These are phyloP conservation scores for Eimeria mitis DNA, from an alignment of 169 alveolate species.

Conservation along the genomic window DNA sequence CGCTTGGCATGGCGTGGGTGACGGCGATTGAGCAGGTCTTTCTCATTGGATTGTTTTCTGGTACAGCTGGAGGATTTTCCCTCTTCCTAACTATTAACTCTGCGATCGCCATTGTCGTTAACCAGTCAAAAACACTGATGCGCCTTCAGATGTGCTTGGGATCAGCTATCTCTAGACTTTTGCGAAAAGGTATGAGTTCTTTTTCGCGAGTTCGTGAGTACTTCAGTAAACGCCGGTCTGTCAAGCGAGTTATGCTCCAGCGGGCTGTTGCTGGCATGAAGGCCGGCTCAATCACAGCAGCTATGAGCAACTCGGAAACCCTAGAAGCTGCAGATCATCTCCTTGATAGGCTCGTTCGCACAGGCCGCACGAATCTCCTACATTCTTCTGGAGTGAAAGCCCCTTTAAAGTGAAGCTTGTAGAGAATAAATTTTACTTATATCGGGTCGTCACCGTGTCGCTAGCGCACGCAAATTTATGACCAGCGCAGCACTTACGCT, in stretches of 20 bases:
- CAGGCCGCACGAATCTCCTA: not conserved
- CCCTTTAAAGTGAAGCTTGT: not conserved
- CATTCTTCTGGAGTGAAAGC: not conserved
- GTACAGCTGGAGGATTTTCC: constrained; percentile 49
- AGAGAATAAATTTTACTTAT: not conserved
- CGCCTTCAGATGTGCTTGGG: constrained; percentile 73
- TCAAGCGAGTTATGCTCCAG: constrained; percentile 58
- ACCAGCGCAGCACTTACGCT: not conserved
- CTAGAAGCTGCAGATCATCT: constrained; percentile 22
- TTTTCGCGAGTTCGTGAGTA: constrained; percentile 63
- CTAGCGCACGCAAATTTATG: not conserved
- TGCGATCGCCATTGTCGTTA: constrained; percentile 23
- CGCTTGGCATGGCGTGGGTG: constrained; percentile 35
- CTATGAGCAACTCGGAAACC: constrained; percentile 29
- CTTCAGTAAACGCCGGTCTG: constrained; percentile 27
- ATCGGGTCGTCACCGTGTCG: not conserved
- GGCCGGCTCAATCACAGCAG: constrained; percentile 43
- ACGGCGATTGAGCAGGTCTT: constrained; percentile 79
- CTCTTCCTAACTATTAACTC: constrained; percentile 36
- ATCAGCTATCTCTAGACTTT: constrained; percentile 39
- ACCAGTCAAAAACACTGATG: constrained; percentile 73
- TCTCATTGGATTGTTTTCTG: constrained; percentile 75
- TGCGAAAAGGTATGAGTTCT: constrained; percentile 19
- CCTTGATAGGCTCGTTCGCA: constrained; percentile 27
- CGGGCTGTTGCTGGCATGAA: constrained; percentile 54